Percentiles rank a stretch among this genome's conserved stretches.
phyloP scores from a whole-genome alignment of 2,329 filamentous ascomycete species.

The Knufia petricola region DNA sequence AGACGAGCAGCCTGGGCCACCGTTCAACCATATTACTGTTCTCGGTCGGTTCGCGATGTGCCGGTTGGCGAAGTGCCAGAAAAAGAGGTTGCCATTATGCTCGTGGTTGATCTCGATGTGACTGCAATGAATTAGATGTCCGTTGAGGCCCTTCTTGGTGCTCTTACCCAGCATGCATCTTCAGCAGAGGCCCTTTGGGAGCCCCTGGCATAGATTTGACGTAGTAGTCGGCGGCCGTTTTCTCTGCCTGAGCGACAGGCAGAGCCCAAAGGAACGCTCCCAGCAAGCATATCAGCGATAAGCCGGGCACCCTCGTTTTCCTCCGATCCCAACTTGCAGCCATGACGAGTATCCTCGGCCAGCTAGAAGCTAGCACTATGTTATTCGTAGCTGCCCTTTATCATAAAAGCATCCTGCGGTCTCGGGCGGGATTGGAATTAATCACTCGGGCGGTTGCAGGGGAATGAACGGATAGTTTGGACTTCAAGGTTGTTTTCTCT shows the following conservation, averaged over 20 bases:
- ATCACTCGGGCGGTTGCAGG: neutral
- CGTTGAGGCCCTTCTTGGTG: conserved; percentile 2
- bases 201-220: conserved; percentile 76
- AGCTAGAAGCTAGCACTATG: neutral
- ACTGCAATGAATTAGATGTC: conserved; percentile 37
- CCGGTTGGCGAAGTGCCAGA: conserved; percentile 94
- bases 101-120: conserved; percentile 84
- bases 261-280: neutral
- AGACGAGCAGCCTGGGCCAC: conserved; percentile 91
- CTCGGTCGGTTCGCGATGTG: conserved; percentile 88
- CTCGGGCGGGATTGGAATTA: neutral
- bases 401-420: conserved; percentile 6
- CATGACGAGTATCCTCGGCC: neutral
- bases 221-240: conserved; percentile 76
- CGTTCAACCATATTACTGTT: conserved; percentile 94
- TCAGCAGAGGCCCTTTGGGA: conserved; percentile 66
- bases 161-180: conserved; percentile 95
- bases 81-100: conserved; percentile 89
- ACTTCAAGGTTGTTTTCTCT: neutral
- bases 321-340: neutral
- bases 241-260: conserved; percentile 31
- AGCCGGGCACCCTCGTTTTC: neutral
- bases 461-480: neutral
- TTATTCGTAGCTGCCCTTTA: neutral
- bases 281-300: conserved; percentile 1